Conservation (phyloP, 768 basidiomycete genomes). For the Pleurotus platypus region DNA sequence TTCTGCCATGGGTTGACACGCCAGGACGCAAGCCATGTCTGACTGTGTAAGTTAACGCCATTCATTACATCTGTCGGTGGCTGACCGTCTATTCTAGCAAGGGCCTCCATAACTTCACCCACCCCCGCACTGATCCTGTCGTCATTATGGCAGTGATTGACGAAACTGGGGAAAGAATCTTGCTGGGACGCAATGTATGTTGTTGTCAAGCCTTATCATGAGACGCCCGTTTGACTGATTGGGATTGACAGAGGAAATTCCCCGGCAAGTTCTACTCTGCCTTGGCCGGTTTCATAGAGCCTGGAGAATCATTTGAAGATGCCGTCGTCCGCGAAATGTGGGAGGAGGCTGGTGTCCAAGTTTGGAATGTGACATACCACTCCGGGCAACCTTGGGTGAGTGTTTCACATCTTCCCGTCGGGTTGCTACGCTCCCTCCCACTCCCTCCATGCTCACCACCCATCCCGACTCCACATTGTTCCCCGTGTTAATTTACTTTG, state of each 20-base stretch:
- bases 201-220: conserved; percentile 3
- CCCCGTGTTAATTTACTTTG: background rate
- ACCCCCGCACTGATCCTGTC: conserved; percentile 83
- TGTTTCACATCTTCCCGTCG: conserved; percentile 3
- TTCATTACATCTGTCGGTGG: background rate
- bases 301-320: conserved; percentile 92
- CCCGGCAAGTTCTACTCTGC: conserved; percentile 80
- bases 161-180: conserved; percentile 73
- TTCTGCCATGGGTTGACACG: conserved; percentile 74
- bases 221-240: background rate
- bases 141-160: conserved; percentile 90
- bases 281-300: conserved; percentile 91
- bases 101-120: conserved; percentile 84
- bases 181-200: conserved; percentile 83
- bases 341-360: conserved; percentile 93
- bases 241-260: conserved; percentile 51
- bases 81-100: conserved; percentile 38
- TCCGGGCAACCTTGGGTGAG: conserved; percentile 84
- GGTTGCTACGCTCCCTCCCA: background rate
- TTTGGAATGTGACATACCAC: conserved; percentile 81
- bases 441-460: background rate
- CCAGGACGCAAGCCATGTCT: conserved; percentile 62
- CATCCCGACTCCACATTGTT: background rate
- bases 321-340: conserved; percentile 90
- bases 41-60: conserved; percentile 48